Evolutionary conservation across 257 asterid genomes (phyloP), one percentile per base, ranked within the genome.

Genomic region (Verbascum thapsus): DNA sequence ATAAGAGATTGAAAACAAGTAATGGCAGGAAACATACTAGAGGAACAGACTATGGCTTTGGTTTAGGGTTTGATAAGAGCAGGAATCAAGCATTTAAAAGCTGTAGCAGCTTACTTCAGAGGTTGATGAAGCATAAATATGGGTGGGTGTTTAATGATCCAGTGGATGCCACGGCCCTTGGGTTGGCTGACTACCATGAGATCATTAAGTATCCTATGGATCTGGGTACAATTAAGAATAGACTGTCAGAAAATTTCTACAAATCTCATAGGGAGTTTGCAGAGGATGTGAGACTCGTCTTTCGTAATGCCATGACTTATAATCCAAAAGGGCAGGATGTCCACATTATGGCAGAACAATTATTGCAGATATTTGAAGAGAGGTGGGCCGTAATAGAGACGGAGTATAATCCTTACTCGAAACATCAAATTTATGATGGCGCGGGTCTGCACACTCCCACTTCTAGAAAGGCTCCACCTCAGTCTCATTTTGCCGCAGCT

Each of bases 251-350:
- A 62, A 78, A 83, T 62, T 68, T 63, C 76, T 83, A 83, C 80
- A 80, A 71, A 58, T 73, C 83, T 50, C 78, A 81, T 0, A 68
- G 66, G 69, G 85, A 80, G 42, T 83, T 80, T 35, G 90, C 85
- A 0, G 90, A 83, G 69, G 90, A 83, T 57, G 83, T 80, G 66
- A 76, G 90, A 65, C 86, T 83, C 15, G 86, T 81, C 10, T 83
- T 83, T 62, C 80, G 60, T 42, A 83, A 83, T 76, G 90, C 90
- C 40, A 83, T 83, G 88, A 77, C 79, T 10, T 83, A 80, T 77
- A 83, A 83, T 53, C 88, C 88, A 1, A 67, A 72, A 58, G 90
- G 90, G 22, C 87, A 83, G 38, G 90, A 83, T 66, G 90, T 83
- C 30, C 83, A 80, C 35, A 18, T 53, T 35, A 83, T 83, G 90